A percentile compares a stretch with the other conserved stretches of the same genome.
phyloP scores from a whole-genome alignment of 306 rosid species.

The Arachis hypogaea region DNA sequence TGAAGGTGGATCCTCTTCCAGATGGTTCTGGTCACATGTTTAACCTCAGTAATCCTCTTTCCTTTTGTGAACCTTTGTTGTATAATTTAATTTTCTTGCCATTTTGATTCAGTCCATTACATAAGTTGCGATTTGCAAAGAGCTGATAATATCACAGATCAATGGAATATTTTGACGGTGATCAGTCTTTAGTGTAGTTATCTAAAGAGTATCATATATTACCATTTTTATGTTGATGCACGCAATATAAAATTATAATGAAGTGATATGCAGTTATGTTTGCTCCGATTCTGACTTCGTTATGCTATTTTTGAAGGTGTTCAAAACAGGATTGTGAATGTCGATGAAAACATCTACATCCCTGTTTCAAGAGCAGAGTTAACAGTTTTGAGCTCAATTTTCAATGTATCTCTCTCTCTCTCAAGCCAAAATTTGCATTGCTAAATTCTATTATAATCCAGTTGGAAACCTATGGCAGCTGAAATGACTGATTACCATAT shows the following conservation, averaged over 20 bases:
- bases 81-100: slow-evolving; percentile 18
- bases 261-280: not conserved
- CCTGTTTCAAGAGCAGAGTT: slow-evolving; percentile 85
- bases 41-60: slow-evolving; percentile 74
- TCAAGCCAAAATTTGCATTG: slow-evolving; percentile 1
- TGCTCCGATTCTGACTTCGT: slow-evolving; percentile 31
- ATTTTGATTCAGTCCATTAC: slow-evolving; percentile 7
- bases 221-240: slow-evolving; percentile 10
- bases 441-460: slow-evolving; percentile 13
- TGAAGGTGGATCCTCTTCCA: slow-evolving; percentile 91
- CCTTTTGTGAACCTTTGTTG: slow-evolving; percentile 38
- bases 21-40: slow-evolving; percentile 94
- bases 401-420: slow-evolving; percentile 61
- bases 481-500: slow-evolving; percentile 13
- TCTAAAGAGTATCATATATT: slow-evolving; percentile 22
- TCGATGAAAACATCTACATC: slow-evolving; percentile 75
- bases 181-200: slow-evolving; percentile 16
- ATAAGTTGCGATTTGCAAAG: slow-evolving; percentile 1
- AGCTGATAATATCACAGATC: not conserved
- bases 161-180: not conserved
- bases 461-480: not conserved
- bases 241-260: slow-evolving; percentile 1
- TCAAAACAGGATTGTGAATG: slow-evolving; percentile 76
- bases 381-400: slow-evolving; percentile 73
- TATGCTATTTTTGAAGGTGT: slow-evolving; percentile 58